These are phyloP conservation scores for Cercospora beticola DNA, from an alignment of 2,329 filamentous ascomycete species.

Conservation along the genomic window DNA sequence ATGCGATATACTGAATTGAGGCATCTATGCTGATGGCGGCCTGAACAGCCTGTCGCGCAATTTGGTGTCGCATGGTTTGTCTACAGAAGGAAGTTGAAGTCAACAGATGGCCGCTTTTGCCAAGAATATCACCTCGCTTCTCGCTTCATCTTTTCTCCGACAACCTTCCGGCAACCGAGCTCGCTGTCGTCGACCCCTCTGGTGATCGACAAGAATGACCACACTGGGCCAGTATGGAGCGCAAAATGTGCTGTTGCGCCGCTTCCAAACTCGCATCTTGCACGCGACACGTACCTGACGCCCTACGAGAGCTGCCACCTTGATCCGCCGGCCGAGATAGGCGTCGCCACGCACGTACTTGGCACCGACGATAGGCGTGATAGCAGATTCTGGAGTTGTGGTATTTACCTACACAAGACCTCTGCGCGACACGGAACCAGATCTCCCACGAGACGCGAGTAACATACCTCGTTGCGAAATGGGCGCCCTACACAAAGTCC, in stretches of 20 bases:
- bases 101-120: background rate
- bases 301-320: background rate
- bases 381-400: background rate
- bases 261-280: background rate
- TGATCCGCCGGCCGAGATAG: constrained; percentile 3
- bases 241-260: background rate
- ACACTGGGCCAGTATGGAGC: background rate
- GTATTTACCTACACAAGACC: background rate
- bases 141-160: background rate
- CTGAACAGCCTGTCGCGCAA: background rate
- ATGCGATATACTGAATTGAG: background rate
- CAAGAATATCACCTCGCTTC: background rate
- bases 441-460: background rate
- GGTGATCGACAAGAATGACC: background rate
- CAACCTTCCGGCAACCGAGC: background rate
- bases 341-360: background rate
- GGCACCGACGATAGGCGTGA: constrained; percentile 5
- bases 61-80: background rate
- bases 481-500: constrained; percentile 26
- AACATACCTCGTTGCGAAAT: constrained; percentile 13
- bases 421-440: background rate
- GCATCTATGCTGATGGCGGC: background rate
- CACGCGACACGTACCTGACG: background rate
- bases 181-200: background rate
- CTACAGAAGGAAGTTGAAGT: background rate